Evolutionary conservation across 1,139 yeast species (phyloP).

Genomic region (Suhomyces guaymorum): DNA sequence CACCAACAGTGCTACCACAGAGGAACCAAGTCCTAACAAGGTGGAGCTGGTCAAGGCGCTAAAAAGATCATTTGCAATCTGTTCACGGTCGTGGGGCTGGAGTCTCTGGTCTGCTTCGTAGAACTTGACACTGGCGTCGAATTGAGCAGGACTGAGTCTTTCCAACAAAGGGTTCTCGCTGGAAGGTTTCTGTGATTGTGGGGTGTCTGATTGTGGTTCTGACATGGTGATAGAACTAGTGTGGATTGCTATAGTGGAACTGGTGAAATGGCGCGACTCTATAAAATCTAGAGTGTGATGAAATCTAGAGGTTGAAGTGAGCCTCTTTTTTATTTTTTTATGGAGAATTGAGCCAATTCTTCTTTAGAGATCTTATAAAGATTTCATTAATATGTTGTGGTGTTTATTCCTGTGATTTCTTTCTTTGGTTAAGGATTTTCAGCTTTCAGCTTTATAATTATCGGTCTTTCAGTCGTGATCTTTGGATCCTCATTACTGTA

Average conservation of each 20-base stretch:
- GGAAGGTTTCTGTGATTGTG: neutral
- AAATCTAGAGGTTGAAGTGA: too few species aligned
- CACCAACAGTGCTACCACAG: constrained; percentile 14
- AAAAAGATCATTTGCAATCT: constrained; percentile 34
- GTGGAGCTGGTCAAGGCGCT: constrained; percentile 28
- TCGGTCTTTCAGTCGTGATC: neutral
- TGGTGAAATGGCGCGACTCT: neutral
- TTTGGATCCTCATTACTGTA: too few species aligned
- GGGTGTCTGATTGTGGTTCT: neutral
- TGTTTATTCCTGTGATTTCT: too few species aligned
- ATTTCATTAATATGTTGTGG: too few species aligned
- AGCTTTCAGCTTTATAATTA: neutral
- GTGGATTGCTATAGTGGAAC: neutral
- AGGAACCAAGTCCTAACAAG: constrained; percentile 23
- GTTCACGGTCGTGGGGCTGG: constrained; percentile 31
- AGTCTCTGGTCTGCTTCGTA: constrained; percentile 46
- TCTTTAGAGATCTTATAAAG: too few species aligned
- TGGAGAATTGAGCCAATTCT: too few species aligned
- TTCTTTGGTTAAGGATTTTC: too few species aligned
- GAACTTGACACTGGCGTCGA: constrained; percentile 40
- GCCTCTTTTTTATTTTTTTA: too few species aligned
- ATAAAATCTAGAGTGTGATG: too few species aligned
- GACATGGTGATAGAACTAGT: neutral
- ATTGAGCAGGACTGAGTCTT: constrained; percentile 36
- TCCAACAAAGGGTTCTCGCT: constrained; percentile 30